Evolutionary conservation across 805 yeast species (phyloP).

Genomic region (Schwanniomyces vanrijiae): DNA sequence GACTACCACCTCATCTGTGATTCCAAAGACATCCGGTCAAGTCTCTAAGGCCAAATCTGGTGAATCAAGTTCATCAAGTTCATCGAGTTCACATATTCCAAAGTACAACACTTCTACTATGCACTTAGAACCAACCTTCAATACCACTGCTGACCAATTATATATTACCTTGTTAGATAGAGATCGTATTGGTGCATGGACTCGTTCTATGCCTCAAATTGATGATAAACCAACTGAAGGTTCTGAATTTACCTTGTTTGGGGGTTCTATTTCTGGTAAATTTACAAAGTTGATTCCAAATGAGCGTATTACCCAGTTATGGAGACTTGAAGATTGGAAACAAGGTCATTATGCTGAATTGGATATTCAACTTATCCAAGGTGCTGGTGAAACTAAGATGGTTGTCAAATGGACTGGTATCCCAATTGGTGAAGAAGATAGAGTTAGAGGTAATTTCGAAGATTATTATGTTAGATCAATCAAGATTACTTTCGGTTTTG

Average conservation of each 20-base stretch:
- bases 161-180: conserved; percentile 76
- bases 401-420: conserved; percentile 81
- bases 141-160: conserved; percentile 84
- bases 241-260: conserved; percentile 69
- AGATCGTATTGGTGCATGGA: conserved; percentile 85
- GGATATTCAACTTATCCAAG: conserved; percentile 67
- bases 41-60: conserved; percentile 10
- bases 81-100: conserved; percentile 36
- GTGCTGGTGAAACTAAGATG: conserved; percentile 80
- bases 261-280: conserved; percentile 82
- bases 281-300: conserved; percentile 58
- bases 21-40: conserved; percentile 3
- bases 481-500: conserved; percentile 91
- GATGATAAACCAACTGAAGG: conserved; percentile 55
- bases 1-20: conserved; percentile 8
- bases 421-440: conserved; percentile 93
- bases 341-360: conserved; percentile 75
- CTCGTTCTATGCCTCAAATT: conserved; percentile 68
- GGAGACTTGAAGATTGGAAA: conserved; percentile 93
- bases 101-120: conserved; percentile 80
- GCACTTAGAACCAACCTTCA: conserved; percentile 75
- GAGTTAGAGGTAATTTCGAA: conserved; percentile 80
- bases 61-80: conserved; percentile 7
- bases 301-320: conserved; percentile 63
- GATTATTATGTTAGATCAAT: conserved; percentile 88